Evolutionary conservation across 2,329 filamentous ascomycete genomes (phyloP).

Genomic region (Curvularia hawaiiensis): DNA sequence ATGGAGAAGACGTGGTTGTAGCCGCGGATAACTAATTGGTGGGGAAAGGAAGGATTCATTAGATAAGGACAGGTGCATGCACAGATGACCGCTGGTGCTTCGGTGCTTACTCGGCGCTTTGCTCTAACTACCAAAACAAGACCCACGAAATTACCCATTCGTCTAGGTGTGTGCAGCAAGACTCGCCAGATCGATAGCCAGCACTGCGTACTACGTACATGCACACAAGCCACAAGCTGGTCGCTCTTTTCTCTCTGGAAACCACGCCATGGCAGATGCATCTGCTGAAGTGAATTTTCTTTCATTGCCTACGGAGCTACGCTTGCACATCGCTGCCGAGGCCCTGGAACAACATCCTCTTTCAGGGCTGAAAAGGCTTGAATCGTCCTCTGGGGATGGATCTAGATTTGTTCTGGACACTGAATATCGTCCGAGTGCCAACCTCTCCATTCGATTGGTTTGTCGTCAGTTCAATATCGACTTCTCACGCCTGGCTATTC

Average conservation of each 20-base stretch:
- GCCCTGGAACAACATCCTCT: slow-evolving; percentile 23
- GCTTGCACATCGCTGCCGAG: slow-evolving; percentile 39
- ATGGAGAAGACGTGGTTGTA: slow-evolving; percentile 12
- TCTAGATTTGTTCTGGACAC: neutral
- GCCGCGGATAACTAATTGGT: slow-evolving; percentile 23
- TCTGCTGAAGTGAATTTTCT: slow-evolving; percentile 22
- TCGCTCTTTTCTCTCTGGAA: neutral
- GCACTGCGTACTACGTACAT: no score
- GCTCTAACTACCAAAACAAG: neutral
- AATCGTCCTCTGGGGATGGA: neutral
- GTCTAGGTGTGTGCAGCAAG: neutral
- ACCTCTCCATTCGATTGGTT: slow-evolving; percentile 43
- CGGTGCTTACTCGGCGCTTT: neutral
- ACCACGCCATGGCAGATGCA: neutral
- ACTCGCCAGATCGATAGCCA: neutral
- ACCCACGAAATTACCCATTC: neutral
- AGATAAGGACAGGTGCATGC: slow-evolving; percentile 5
- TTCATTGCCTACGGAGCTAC: slow-evolving; percentile 45
- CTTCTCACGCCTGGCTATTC: slow-evolving; percentile 42
- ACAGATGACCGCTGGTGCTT: neutral
- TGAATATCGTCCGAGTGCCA: slow-evolving; percentile 16
- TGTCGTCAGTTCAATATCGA: slow-evolving; percentile 49
- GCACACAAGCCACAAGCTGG: neutral
- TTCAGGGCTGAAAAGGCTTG: neutral
- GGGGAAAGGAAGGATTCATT: slow-evolving; percentile 29